A percentile compares a stretch with the other conserved stretches of the same genome.
These are phyloP conservation scores for Thymus mandschuricus DNA, from an alignment of 257 asterid genomes.

Conservation along the genomic window DNA sequence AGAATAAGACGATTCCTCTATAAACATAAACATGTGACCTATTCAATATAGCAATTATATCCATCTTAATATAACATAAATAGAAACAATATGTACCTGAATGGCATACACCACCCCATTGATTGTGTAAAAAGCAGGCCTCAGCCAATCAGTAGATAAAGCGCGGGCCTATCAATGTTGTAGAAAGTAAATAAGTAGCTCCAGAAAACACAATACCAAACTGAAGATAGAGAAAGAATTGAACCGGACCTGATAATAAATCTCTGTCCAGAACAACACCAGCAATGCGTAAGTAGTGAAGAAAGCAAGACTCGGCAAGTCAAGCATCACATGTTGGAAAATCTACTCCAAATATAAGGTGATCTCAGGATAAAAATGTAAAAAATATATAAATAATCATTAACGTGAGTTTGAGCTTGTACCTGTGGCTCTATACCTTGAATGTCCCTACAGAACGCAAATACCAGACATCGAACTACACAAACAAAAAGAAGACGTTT, in stretches of 20 bases:
- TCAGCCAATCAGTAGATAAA: constrained; percentile 92
- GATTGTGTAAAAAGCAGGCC: constrained; percentile 86
- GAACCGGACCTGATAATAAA: constrained; percentile 78
- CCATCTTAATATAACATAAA: neutral
- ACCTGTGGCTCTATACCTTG: constrained; percentile 88
- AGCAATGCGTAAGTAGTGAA: constrained; percentile 94
- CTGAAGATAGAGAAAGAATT: neutral
- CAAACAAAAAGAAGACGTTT: constrained; percentile 20
- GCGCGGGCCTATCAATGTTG: constrained; percentile 81
- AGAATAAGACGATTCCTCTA: neutral
- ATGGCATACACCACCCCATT: constrained; percentile 79
- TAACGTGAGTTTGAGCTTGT: constrained; percentile 27
- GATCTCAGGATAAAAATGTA: constrained; percentile 24
- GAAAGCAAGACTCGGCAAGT: constrained; percentile 94
- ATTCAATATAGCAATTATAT: neutral
- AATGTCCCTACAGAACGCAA: constrained; percentile 71
- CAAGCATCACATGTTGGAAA: constrained; percentile 87
- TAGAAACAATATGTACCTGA: constrained; percentile 60
- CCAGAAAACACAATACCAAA: constrained; percentile 25
- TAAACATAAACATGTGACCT: neutral
- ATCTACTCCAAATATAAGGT: constrained; percentile 50
- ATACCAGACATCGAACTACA: constrained; percentile 84
- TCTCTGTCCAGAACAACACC: constrained; percentile 97
- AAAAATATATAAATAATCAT: neutral
- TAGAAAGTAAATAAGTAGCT: constrained; percentile 6